Evolutionary conservation across 495 filamentous ascomycete genomes (phyloP).

Genomic region (Clohesyomyces aquaticus): DNA sequence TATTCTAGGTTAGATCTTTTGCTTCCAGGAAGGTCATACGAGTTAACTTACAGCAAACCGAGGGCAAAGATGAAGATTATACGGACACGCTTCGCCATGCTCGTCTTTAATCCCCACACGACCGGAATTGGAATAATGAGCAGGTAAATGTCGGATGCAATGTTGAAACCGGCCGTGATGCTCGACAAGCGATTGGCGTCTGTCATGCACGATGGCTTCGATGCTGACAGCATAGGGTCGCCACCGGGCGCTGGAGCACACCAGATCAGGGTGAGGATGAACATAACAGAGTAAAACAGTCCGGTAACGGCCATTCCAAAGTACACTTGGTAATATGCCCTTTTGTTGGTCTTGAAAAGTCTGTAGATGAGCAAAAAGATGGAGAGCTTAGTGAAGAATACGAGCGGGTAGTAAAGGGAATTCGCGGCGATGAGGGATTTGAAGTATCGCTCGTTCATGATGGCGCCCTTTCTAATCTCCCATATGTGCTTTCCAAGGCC

Average conservation of each 20-base stretch:
- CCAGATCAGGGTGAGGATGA: conserved; percentile 15
- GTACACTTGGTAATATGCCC: neutral
- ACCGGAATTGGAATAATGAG: conserved; percentile 17
- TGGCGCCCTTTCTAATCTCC: conserved; percentile 1
- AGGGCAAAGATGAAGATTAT: conserved; percentile 15
- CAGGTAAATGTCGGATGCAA: conserved; percentile 16
- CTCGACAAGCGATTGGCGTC: neutral
- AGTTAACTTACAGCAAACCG: conserved; percentile 9
- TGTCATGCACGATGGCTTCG: conserved; percentile 3
- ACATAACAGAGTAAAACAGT: conserved; percentile 11
- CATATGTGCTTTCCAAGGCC: conserved; percentile 2
- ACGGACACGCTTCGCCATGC: neutral
- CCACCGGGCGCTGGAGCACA: conserved; percentile 10
- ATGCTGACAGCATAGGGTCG: conserved; percentile 12
- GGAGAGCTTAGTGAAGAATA: conserved; percentile 20
- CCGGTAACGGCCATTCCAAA: conserved; percentile 9
- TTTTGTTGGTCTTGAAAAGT: conserved; percentile 9
- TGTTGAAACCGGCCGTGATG: conserved; percentile 13
- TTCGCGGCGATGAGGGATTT: conserved; percentile 5
- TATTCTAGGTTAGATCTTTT: conserved; percentile 1
- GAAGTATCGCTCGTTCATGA: conserved; percentile 13
- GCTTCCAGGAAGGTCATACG: neutral
- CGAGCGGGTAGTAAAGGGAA: conserved; percentile 3
- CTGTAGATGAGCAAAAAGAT: conserved; percentile 8
- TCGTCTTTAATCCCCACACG: neutral